Evolutionary conservation across 2,329 filamentous ascomycete genomes (phyloP), one percentile per base, ranked within the genome.

Genomic region (Hypocreales sp.): DNA sequence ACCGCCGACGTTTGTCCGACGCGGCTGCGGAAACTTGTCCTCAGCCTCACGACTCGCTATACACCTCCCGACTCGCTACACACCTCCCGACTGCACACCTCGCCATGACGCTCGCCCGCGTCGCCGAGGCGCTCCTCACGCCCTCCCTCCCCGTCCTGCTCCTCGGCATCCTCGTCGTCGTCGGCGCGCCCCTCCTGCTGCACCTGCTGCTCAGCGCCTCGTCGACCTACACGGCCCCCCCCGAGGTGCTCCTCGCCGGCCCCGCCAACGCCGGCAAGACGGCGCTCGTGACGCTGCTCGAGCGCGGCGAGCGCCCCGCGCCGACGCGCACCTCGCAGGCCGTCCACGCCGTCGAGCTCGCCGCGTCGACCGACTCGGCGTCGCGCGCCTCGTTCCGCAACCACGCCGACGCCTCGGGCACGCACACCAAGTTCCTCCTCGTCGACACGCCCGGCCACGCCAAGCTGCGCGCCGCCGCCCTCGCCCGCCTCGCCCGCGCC

Each of bases 401-500:
- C 44, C 67, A 70, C 50, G 66, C 72, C 38, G 60, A 66, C 35
- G 46, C 55, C 21, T 56, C 58, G 29, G 60, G 64, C 31, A 56
- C 54, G 27, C 72, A 78, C 46, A 73, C 69, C 37, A 78, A 73
- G 47, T 81, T 90, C 48, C 59, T 79, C 22, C 59, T 95, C 19
- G 58, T 81, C 45, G 90, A 98, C 56, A 95, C 87, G 1, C 90
- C 90, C 0, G 90, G 90, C 21, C 90, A 98, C 58, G 84, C 83
- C 42, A 98, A 98, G 57, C 72, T 98, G 32, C 81, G 90, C 34
- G 67, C 72, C 41, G 61, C 72, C 37, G 73, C 79, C 4, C 60
- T 79, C 32, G 52, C 60, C 22, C 58, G 55, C 28, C 54, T 77
- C 15, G 45, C 39, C 31, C 46, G 37, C 33, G 43, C 43, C 18